Evolutionary conservation across 2,329 filamentous ascomycete genomes (phyloP).

Genomic region (Calonectria leucothoes): DNA sequence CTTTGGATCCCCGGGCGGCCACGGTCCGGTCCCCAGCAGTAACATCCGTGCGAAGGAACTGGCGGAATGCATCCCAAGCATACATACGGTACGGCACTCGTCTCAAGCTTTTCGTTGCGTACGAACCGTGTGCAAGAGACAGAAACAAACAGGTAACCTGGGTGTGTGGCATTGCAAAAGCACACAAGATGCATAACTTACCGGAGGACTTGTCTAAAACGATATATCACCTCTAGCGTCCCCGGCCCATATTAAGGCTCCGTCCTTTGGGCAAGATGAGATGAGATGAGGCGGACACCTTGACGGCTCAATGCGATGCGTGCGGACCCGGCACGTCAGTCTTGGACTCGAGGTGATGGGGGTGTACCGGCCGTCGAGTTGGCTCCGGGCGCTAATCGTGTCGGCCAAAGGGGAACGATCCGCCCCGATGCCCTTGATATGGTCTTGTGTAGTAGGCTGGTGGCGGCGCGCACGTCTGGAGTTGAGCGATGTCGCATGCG

Average conservation of each 20-base stretch:
- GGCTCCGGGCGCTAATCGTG: slow-evolving; percentile 15
- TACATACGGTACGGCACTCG: not conserved
- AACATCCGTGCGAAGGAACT: slow-evolving; percentile 10
- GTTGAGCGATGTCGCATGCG: not conserved
- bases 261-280: not conserved
- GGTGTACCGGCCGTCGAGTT: not conserved
- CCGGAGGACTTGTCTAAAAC: not conserved
- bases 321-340: slow-evolving; percentile 13
- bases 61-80: not conserved
- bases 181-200: not conserved
- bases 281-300: slow-evolving; percentile 29
- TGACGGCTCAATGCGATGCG: slow-evolving; percentile 26
- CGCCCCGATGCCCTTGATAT: slow-evolving; percentile 1
- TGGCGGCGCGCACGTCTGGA: not conserved
- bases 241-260: not conserved
- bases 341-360: not conserved
- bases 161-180: not conserved
- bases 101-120: not conserved
- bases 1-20: slow-evolving; percentile 6
- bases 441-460: not conserved
- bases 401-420: slow-evolving; percentile 14
- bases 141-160: too few relatives aligned
- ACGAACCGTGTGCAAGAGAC: not conserved
- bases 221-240: not conserved
- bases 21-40: slow-evolving; percentile 6